Conservation (phyloP, 345 rosid genomes). For the Eucalyptus globulus region DNA sequence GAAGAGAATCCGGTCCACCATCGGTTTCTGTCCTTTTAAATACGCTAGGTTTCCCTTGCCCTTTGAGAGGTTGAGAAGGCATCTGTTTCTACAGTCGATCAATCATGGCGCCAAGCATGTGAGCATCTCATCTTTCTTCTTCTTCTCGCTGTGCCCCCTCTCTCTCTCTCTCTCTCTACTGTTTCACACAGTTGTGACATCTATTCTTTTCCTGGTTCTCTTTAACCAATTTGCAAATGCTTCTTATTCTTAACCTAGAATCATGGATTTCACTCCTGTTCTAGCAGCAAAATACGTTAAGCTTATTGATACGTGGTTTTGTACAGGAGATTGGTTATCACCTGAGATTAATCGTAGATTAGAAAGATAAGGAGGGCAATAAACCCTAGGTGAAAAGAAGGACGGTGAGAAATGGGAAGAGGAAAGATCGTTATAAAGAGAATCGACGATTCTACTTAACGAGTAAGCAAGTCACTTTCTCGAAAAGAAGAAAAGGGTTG, state of each 20-base stretch:
- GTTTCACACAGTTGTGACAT: neutral
- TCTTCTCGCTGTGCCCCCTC: neutral
- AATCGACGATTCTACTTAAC: neutral
- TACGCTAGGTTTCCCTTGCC: neutral
- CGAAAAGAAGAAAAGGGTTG: neutral
- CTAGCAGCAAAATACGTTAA: neutral
- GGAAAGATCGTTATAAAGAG: neutral
- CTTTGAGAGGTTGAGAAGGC: neutral
- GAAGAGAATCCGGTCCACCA: neutral
- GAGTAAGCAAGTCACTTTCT: neutral
- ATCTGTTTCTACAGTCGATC: neutral
- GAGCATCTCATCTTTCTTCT: neutral
- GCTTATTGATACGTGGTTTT: neutral
- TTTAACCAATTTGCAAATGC: neutral
- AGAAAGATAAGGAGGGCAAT: neutral
- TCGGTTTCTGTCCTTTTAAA: neutral
- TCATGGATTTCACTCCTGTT: neutral
- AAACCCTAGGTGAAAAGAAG: neutral
- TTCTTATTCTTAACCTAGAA: neutral
- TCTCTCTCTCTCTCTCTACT: neutral
- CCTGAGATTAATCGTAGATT: neutral
- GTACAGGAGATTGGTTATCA: neutral
- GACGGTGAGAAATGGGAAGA: neutral
- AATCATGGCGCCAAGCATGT: neutral
- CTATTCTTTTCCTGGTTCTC: neutral